Percentiles rank a stretch among this genome's conserved stretches.
Conservation (phyloP, 805 yeast species). For the Wickerhamiella kurtzmanii region DNA sequence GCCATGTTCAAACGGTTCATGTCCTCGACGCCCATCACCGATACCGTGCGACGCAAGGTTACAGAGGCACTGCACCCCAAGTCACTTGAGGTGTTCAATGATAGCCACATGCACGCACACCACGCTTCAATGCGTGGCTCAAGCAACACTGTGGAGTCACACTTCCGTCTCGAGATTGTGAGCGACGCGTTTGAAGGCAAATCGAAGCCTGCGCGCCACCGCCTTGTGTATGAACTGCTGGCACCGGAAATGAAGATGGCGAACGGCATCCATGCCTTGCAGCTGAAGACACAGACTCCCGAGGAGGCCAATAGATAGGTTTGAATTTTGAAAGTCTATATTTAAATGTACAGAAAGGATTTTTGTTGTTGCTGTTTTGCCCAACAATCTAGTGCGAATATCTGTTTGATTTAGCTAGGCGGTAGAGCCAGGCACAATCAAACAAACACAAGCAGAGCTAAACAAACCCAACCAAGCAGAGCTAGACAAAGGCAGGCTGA, state of each 20-base stretch:
- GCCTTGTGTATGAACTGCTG: conserved; percentile 54
- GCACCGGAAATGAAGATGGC: conserved; percentile 52
- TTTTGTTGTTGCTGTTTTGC: too few relatives aligned
- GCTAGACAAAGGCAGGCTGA: too few relatives aligned
- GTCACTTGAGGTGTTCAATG: conserved; percentile 48
- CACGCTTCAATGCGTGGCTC: conserved; percentile 75
- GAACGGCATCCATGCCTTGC: conserved; percentile 78
- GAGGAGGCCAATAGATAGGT: conserved; percentile 31
- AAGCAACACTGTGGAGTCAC: conserved; percentile 60
- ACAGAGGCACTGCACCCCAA: conserved; percentile 32
- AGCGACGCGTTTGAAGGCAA: conserved; percentile 55
- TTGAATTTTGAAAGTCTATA: too few relatives aligned
- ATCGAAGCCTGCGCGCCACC: conserved; percentile 59
- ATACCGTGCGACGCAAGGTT: conserved; percentile 34
- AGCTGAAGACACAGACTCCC: conserved; percentile 66
- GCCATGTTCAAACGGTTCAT: conserved; percentile 10
- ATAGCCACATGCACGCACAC: conserved; percentile 76
- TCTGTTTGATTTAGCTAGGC: too few relatives aligned
- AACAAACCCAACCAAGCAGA: too few relatives aligned
- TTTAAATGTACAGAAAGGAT: too few relatives aligned
- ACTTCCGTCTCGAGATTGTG: conserved; percentile 61
- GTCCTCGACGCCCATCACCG: conserved; percentile 34
- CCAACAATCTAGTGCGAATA: too few relatives aligned
- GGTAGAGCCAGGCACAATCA: too few relatives aligned
- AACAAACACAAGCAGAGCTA: too few relatives aligned